phyloP scores from a whole-genome alignment of 257 asterid genomes.

The Solanum phureja region DNA sequence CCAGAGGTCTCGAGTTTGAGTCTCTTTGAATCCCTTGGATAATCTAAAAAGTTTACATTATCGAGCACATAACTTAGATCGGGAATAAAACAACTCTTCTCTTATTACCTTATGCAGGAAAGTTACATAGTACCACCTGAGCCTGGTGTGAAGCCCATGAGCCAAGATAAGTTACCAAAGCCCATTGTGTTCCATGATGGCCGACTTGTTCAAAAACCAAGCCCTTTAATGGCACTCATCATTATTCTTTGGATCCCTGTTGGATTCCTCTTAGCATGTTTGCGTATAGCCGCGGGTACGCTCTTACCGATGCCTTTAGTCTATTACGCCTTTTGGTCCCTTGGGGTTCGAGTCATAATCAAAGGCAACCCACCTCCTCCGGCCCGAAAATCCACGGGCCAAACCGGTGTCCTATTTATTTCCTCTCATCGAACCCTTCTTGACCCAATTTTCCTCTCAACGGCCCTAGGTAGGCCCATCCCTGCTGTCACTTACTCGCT shows the following conservation, averaged over 20 bases:
- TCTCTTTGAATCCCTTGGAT: too few relatives aligned
- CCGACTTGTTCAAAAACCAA: constrained; percentile 58
- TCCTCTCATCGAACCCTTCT: constrained; percentile 77
- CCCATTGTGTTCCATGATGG: constrained; percentile 80
- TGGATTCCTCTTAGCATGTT: constrained; percentile 49
- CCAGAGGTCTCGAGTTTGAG: too few relatives aligned
- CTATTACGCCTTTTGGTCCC: constrained; percentile 44
- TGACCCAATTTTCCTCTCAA: constrained; percentile 66
- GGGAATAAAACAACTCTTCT: neutral
- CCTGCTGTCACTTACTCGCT: constrained; percentile 66
- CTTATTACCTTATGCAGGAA: constrained; percentile 27
- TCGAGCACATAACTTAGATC: neutral
- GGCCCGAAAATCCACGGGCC: constrained; percentile 19
- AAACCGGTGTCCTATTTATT: constrained; percentile 48
- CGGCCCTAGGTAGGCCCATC: constrained; percentile 61
- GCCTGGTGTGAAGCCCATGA: constrained; percentile 27
- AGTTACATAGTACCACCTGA: constrained; percentile 34
- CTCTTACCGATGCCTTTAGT: constrained; percentile 62
- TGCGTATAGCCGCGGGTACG: constrained; percentile 52
- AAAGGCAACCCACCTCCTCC: constrained; percentile 69
- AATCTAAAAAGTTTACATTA: neutral
- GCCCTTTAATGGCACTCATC: constrained; percentile 39
- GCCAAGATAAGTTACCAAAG: constrained; percentile 42
- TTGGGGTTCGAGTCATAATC: constrained; percentile 48
- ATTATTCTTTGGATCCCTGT: constrained; percentile 64